Evolutionary conservation across 2,329 filamentous ascomycete genomes (phyloP).

Genomic region (Neonectria coccinea): DNA sequence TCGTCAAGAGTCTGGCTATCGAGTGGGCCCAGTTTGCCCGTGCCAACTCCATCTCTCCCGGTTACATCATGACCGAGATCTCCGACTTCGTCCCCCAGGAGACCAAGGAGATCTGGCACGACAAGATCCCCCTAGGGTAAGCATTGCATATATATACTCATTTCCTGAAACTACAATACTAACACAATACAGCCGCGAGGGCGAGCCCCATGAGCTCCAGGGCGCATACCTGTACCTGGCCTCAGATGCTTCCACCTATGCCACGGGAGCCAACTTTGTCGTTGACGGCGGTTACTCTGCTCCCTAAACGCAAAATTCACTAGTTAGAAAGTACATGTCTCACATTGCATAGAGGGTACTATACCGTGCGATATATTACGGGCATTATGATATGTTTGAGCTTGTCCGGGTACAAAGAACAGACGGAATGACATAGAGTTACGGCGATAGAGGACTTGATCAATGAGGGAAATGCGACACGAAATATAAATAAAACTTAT

Average conservation of each 20-base stretch:
- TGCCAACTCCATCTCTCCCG: conserved; percentile 63
- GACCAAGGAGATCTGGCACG: conserved; percentile 43
- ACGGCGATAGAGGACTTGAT: background rate
- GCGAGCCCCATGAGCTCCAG: conserved; percentile 45
- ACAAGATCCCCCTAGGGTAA: conserved; percentile 44
- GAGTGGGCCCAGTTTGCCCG: conserved; percentile 70
- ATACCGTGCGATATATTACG: background rate
- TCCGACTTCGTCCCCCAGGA: conserved; percentile 45
- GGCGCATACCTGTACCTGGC: conserved; percentile 44
- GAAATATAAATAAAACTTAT: background rate
- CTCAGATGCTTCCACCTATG: conserved; percentile 49
- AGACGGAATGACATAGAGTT: background rate
- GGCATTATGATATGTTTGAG: conserved; percentile 1
- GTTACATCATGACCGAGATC: conserved; percentile 50
- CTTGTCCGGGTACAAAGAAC: background rate
- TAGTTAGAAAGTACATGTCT: background rate
- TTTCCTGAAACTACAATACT: conserved; percentile 4
- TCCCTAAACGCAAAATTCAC: conserved; percentile 27
- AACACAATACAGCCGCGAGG: conserved; percentile 40
- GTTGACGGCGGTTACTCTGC: conserved; percentile 49
- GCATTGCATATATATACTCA: background rate
- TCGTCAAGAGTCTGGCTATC: conserved; percentile 65
- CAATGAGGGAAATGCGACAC: background rate
- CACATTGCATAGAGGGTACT: background rate
- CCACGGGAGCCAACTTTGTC: conserved; percentile 49